Evolutionary conservation across 345 rosid species (phyloP), one percentile per base, ranked within the genome.

Genomic region (Balakata baccata): DNA sequence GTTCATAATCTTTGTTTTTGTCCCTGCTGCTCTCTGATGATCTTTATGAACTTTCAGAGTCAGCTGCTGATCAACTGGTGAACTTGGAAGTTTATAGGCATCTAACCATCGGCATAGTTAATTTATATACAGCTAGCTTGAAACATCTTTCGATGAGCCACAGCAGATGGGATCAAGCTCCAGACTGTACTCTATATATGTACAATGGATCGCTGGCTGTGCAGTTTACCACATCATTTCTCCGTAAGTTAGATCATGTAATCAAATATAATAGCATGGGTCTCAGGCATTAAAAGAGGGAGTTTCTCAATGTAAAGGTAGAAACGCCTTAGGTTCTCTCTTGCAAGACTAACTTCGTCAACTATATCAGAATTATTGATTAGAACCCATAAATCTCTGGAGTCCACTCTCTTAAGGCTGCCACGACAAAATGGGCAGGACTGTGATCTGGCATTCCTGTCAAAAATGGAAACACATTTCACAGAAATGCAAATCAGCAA

Each of bases 371-470:
- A 63, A 64, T 74, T 75, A 47, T 81, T 76, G 11, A 83, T 80
- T 7, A 87, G 85, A 74, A 85, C 87, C 96, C 93, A 86, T 41
- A 88, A 78, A 77, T 90, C 96, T 56, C 70, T 60, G 20, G 88
- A 82, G 65, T 76, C 81, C 65, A 87, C 87, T 75, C 86, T 81
- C 72, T 79, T 78, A 22, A 88, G 82, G 84, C 89, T 79, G 70
- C 90, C 85, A 0, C 93, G 91, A 71, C 93, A 86, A 74, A 86
- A 90, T 7, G 96, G 91, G 71, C 90, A 90, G 75, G 93, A 88
- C 75, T 87, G 81, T 37, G 96, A 88, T 39, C 90, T 85, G 37
- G 52, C 54, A 29, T 81, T 85, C 96, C 95, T 90, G 87, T 76
- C 74, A 68, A 39, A 23, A 41, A 69, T 64, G 66, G 37, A 58